Evolutionary conservation across 148 eudicot species (phyloP).

Genomic region (Selenicereus undatus): DNA sequence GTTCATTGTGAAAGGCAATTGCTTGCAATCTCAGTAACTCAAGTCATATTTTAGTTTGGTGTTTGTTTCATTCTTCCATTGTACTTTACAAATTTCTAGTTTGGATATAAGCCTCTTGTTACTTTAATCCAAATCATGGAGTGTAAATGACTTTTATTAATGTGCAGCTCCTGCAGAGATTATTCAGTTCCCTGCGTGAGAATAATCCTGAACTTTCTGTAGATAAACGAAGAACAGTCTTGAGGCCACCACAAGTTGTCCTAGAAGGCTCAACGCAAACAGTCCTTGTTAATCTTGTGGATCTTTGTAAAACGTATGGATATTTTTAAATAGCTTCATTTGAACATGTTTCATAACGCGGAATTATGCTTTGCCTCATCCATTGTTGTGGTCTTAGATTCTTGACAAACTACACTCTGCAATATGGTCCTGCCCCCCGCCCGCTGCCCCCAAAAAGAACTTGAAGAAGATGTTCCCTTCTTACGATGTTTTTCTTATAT

Average conservation of each 20-base stretch:
- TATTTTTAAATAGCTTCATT: neutral
- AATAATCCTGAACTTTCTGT: slow-evolving; percentile 43
- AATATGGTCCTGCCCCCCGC: neutral
- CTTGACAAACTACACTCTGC: neutral
- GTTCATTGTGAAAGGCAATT: neutral
- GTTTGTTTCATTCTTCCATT: neutral
- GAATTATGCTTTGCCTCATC: neutral
- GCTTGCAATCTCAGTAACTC: neutral
- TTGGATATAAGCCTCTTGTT: neutral
- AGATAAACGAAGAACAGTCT: slow-evolving; percentile 41
- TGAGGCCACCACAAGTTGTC: slow-evolving; percentile 49
- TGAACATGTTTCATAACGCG: neutral
- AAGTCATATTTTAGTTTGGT: neutral
- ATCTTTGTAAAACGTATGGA: slow-evolving; percentile 40
- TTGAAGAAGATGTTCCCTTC: neutral
- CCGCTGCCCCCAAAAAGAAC: neutral
- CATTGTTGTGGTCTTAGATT: neutral
- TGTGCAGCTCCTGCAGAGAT: slow-evolving; percentile 40
- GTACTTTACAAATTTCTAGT: neutral
- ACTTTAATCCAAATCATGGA: too few relatives aligned
- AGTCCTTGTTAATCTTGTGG: slow-evolving; percentile 42
- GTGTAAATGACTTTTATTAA: neutral
- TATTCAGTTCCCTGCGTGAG: slow-evolving; percentile 33
- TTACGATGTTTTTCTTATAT: too few relatives aligned
- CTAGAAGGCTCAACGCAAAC: slow-evolving; percentile 42